phyloP scores from a whole-genome alignment of 495 filamentous ascomycete genomes.

The Parachaetomium inaequale region DNA sequence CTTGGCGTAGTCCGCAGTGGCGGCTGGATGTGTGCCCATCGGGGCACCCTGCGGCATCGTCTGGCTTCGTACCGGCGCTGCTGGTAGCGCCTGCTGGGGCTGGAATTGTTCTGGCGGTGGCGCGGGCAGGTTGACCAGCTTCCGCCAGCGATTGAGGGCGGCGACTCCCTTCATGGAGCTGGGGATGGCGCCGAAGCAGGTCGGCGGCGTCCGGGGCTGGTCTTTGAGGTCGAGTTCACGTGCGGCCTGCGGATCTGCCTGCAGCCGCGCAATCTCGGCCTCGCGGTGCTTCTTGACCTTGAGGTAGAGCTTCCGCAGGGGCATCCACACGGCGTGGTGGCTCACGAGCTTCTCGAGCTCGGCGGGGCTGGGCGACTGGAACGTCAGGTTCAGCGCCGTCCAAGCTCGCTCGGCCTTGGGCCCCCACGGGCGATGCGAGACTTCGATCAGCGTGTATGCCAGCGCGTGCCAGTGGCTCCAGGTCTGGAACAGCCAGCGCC shows the following conservation, averaged over 20 bases:
- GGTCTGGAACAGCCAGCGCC: constrained; percentile 77
- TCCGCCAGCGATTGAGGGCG: constrained; percentile 44
- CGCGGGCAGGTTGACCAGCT: constrained; percentile 41
- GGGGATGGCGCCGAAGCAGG: constrained; percentile 39
- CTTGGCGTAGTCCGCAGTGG: constrained; percentile 3
- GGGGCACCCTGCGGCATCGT: neutral
- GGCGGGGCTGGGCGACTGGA: constrained; percentile 50
- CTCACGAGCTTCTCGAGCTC: constrained; percentile 47
- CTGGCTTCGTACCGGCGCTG: neutral
- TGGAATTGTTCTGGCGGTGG: constrained; percentile 11
- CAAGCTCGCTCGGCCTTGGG: constrained; percentile 74
- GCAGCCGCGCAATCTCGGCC: constrained; percentile 44
- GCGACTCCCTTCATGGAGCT: constrained; percentile 35
- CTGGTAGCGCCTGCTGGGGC: constrained; percentile 6
- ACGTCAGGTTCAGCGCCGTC: constrained; percentile 63
- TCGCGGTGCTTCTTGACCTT: constrained; percentile 57
- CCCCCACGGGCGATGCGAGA: constrained; percentile 66
- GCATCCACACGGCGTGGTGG: constrained; percentile 68
- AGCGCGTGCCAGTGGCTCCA: constrained; percentile 83
- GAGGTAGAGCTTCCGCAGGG: constrained; percentile 66
- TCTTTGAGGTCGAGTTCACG: constrained; percentile 41
- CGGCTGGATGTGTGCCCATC: neutral
- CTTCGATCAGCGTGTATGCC: constrained; percentile 70
- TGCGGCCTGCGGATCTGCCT: constrained; percentile 40
- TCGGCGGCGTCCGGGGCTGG: constrained; percentile 31